Evolutionary conservation across 164 flowering plant genomes (phyloP), one percentile per base, ranked within the genome.

Genomic region (Pachysandra terminalis): DNA sequence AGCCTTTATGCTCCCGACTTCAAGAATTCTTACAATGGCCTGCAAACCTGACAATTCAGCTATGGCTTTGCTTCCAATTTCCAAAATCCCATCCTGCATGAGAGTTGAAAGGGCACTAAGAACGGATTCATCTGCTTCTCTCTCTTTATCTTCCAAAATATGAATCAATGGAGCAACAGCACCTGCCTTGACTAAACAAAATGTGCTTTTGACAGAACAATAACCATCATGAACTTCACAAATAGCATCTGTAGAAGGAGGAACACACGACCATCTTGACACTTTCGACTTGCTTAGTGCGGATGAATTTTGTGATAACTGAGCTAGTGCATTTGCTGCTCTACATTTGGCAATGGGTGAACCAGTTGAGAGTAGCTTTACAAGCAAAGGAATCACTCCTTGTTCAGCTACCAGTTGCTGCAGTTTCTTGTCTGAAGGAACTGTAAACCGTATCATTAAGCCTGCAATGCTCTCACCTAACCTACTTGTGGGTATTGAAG

Each of bases 81-180:
- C 93, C 86, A 85, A 89, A 10, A 83, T 85, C 59, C 84, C 87
- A 60, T 93, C 94, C 21, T 79, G 82, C 74, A 88, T 32, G 16
- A 93, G 85, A 57, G 96, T 90, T 48, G 93, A 73, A 37, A 93
- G 79, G 23, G 90, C 87, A 41, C 61, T 56, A 23, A 93, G 85
- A 61, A 81, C 89, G 5, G 93, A 85, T 71, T 86, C 96, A 78
- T 90, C 93, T 1, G 92, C 86, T 70, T 80, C 92, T 74, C 89
- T 80, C 19, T 84, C 87, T 22, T 75, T 59, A 26, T 88, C 85
- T 80, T 83, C 85, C 74, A 93, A 69, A 53, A 82, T 65, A 68
- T 73, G 74, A 64, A 88, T 68, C 41, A 93, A 53, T 22, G 88
- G 84, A 63, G 86, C 48, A 28, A 90, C 45, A 22, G 96, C 96